A percentile compares a stretch with the other conserved stretches of the same genome.
phyloP scores from a whole-genome alignment of 306 rosid genomes.

The Abrus pulchellus region DNA sequence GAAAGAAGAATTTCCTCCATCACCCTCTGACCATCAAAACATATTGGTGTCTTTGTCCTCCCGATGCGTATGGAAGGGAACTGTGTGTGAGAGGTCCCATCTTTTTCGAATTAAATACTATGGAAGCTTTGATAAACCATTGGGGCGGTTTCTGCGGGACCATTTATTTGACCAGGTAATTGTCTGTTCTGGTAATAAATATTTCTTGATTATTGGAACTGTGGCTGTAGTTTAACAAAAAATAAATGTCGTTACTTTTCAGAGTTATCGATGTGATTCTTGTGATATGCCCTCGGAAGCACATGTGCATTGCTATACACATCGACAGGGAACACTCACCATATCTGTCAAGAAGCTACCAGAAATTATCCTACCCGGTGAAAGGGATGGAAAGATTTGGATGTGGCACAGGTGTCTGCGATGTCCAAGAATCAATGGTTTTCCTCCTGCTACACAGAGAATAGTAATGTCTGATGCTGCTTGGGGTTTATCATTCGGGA shows the following conservation, averaged over 20 bases:
- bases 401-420: constrained; percentile 99
- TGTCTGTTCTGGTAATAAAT: constrained; percentile 36
- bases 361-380: constrained; percentile 83
- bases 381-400: constrained; percentile 97
- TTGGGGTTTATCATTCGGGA: constrained; percentile 99
- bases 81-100: constrained; percentile 95
- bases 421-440: constrained; percentile 90
- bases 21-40: constrained; percentile 94
- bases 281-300: constrained; percentile 98
- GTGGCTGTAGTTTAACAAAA: constrained; percentile 35
- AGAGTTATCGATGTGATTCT: constrained; percentile 82
- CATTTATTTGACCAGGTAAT: constrained; percentile 95
- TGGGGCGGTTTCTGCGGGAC: constrained; percentile 90
- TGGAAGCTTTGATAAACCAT: constrained; percentile 92
- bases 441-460: constrained; percentile 94
- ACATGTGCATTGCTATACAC: constrained; percentile 96
- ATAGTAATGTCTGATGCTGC: constrained; percentile 99
- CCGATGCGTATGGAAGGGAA: constrained; percentile 98
- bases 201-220: constrained; percentile 33
- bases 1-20: constrained; percentile 87
- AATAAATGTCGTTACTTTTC: constrained; percentile 48
- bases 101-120: constrained; percentile 95
- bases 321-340: constrained; percentile 96
- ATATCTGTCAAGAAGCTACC: constrained; percentile 89
- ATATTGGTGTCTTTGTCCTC: constrained; percentile 96